A percentile compares a stretch with the other conserved stretches of the same genome.
Conservation (phyloP, 1,139 yeast species). For the Spathaspora sp. region DNA sequence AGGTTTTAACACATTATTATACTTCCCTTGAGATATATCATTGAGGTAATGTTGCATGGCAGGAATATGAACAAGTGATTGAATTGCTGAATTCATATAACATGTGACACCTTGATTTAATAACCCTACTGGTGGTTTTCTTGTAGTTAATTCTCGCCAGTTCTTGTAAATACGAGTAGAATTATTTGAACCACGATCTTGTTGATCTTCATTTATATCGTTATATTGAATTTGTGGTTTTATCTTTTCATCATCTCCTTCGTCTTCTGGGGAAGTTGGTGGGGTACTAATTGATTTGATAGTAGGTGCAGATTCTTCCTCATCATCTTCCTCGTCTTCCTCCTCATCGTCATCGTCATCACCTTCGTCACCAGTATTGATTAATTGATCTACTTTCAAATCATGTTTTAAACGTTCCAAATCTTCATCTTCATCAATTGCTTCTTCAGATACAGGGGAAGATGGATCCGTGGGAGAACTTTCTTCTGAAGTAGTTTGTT, state of each 20-base stretch:
- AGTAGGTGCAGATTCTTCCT: constrained; percentile 7
- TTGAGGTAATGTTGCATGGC: constrained; percentile 82
- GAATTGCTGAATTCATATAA: constrained; percentile 93
- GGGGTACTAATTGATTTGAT: constrained; percentile 26
- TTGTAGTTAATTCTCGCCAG: constrained; percentile 52
- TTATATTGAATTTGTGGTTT: constrained; percentile 28
- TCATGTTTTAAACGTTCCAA: constrained; percentile 33
- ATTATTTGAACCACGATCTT: constrained; percentile 60
- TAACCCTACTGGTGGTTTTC: constrained; percentile 66
- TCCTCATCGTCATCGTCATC: constrained; percentile 22
- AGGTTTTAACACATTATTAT: constrained; percentile 43
- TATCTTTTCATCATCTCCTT: constrained; percentile 12
- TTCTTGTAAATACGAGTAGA: constrained; percentile 56
- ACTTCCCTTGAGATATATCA: constrained; percentile 58
- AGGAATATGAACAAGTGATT: constrained; percentile 85
- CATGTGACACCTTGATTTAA: constrained; percentile 94
- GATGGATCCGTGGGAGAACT: neutral
- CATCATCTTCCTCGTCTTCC: constrained; percentile 17
- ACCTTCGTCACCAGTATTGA: constrained; percentile 16
- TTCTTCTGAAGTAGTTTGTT: constrained; percentile 3
- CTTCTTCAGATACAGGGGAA: constrained; percentile 6
- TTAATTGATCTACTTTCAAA: constrained; percentile 31
- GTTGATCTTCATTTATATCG: constrained; percentile 48
- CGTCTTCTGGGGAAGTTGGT: constrained; percentile 47
- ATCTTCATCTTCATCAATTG: constrained; percentile 26